These are phyloP conservation scores for Raphanus sativus DNA, from an alignment of 345 rosid species.

Conservation along the genomic window DNA sequence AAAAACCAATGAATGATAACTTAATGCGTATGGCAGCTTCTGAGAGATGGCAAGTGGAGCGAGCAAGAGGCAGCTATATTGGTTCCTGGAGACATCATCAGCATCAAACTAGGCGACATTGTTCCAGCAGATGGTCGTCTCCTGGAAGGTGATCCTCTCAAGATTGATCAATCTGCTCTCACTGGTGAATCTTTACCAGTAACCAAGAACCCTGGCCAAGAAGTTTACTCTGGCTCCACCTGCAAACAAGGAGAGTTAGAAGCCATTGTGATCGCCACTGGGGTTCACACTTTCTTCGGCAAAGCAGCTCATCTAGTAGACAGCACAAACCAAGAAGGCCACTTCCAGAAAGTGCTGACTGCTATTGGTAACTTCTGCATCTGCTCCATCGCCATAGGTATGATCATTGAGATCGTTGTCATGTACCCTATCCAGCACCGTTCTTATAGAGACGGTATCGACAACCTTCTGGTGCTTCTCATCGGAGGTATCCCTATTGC, in stretches of 20 bases:
- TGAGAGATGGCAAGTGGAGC: slow-evolving; percentile 71
- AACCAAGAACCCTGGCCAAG: slow-evolving; percentile 68
- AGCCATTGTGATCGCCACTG: slow-evolving; percentile 83
- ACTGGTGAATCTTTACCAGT: slow-evolving; percentile 85
- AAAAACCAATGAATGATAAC: neutral
- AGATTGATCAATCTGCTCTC: slow-evolving; percentile 77
- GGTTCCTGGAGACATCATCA: slow-evolving; percentile 81
- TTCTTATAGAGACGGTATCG: slow-evolving; percentile 64
- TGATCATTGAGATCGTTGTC: slow-evolving; percentile 63
- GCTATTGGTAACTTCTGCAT: slow-evolving; percentile 90
- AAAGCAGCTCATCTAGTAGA: slow-evolving; percentile 92
- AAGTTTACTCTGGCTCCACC: slow-evolving; percentile 78
- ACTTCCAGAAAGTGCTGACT: slow-evolving; percentile 80
- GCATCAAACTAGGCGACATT: slow-evolving; percentile 80
- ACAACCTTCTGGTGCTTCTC: slow-evolving; percentile 76
- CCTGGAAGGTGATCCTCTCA: slow-evolving; percentile 77
- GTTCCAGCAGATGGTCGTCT: slow-evolving; percentile 88
- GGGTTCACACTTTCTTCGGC: slow-evolving; percentile 84
- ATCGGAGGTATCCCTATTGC: slow-evolving; percentile 91
- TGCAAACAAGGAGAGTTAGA: slow-evolving; percentile 92
- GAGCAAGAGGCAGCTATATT: slow-evolving; percentile 79
- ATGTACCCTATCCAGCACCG: slow-evolving; percentile 84
- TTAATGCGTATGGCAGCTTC: slow-evolving; percentile 41
- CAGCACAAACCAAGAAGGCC: slow-evolving; percentile 75
- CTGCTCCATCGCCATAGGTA: slow-evolving; percentile 66